Evolutionary conservation across 108 stramenopile species (phyloP).

Genomic region (Cyclotella cryptica): DNA sequence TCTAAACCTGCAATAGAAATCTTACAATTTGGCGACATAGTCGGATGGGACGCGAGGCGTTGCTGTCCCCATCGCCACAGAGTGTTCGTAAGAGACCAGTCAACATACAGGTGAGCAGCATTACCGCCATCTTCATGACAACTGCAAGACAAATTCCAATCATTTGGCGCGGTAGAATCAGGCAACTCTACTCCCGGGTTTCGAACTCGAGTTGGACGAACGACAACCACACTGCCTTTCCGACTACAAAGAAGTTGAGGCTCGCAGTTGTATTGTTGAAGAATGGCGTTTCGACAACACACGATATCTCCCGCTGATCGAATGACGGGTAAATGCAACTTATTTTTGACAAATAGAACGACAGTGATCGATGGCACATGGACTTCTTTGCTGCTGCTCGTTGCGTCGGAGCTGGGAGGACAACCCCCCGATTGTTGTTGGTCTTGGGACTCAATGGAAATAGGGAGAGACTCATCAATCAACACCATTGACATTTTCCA

Average conservation of each 20-base stretch:
- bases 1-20: conserved; percentile 51
- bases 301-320: conserved; percentile 71
- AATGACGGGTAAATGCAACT: conserved; percentile 58
- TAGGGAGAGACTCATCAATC: conserved; percentile 67
- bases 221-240: conserved; percentile 25
- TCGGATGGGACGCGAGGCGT: conserved; percentile 57
- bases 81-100: conserved; percentile 24
- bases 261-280: conserved; percentile 44
- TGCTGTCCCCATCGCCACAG: conserved; percentile 82
- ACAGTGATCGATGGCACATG: conserved; percentile 57
- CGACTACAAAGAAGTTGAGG: conserved; percentile 41
- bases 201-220: conserved; percentile 17
- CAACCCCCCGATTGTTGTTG: conserved; percentile 15
- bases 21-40: conserved; percentile 53
- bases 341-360: conserved; percentile 65
- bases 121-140: conserved; percentile 16
- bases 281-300: conserved; percentile 27
- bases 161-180: conserved; percentile 23
- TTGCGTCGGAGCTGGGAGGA: background rate
- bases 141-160: conserved; percentile 40
- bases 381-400: conserved; percentile 9
- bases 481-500: conserved; percentile 72
- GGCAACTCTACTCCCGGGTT: conserved; percentile 24
- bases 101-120: conserved; percentile 8
- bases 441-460: conserved; percentile 18